Base-by-base conservation (phyloP, 1,139 yeast species). In the Pneumocystis jirovecii region DNA sequence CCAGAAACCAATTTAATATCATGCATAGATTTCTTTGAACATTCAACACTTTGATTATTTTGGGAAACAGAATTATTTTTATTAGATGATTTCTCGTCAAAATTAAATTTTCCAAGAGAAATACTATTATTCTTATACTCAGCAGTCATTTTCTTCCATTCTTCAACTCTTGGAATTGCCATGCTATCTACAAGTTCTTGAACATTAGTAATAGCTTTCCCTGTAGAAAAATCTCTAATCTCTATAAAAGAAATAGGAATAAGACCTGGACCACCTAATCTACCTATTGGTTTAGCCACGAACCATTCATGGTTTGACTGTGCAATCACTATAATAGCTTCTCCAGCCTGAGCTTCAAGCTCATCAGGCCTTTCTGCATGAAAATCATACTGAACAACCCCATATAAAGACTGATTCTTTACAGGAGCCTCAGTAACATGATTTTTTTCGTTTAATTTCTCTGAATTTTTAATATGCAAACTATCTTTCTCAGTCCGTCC, bases 241-340 rank as follows among this genome's bases (percentile, higher is more conserved):
- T 89, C 88, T 42, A 93, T 95, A 73, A 88, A 93, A 37, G 89
- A 83, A 3, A 89, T 95, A 0, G 98, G 98, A 15, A 93, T 95
- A 66, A 93, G 80, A 0, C 98, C 98, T 0, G 97, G 97, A 0
- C 97, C 98, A 19, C 98, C 98, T 64, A 93, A 79, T 65, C 97
- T 80, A 68, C 95, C 95, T 65, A 93, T 88, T 7, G 97, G 97
- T 74, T 93, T 93, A 17, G 97, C 97, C 67, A 93, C 95, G 72
- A 90, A 91, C 98, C 98, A 93, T 76, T 93, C 98, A 70, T 81
- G 89, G 67, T 89, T 93, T 73, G 93, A 95, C 76, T 91, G 97
- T 1, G 98, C 98, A 76, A 96, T 93, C 21, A 93, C 84, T 60
- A 90, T 88, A 70, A 93, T 82, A 71, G 89, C 87, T 73, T 93